Conservation (phyloP, 2,329 filamentous ascomycete genomes). For the Aspergillus neotritici region DNA sequence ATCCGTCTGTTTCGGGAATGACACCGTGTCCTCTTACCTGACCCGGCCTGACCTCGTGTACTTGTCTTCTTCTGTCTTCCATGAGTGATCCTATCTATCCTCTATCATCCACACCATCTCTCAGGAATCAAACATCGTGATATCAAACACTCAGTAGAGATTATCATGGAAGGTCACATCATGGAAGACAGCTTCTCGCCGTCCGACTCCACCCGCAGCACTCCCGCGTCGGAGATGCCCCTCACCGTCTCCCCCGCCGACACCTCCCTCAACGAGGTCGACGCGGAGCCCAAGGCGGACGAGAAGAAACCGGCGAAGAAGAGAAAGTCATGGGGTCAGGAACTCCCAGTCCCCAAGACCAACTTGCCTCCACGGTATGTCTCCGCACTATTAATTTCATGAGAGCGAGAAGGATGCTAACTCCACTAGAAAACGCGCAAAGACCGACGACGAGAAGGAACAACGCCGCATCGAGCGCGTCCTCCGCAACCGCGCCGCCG, state of each 20-base stretch:
- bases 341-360: conserved; percentile 92
- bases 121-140: neutral
- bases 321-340: conserved; percentile 97
- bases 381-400: too few relatives aligned
- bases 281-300: conserved; percentile 35
- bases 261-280: conserved; percentile 31
- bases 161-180: conserved; percentile 9
- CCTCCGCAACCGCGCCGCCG: conserved; percentile 89
- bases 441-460: conserved; percentile 98
- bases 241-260: conserved; percentile 39
- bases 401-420: too few relatives aligned
- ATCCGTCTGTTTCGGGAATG: conserved; percentile 29
- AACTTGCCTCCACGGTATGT: conserved; percentile 81
- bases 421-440: conserved; percentile 93
- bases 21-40: conserved; percentile 30
- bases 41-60: conserved; percentile 8
- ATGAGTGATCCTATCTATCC: conserved; percentile 1
- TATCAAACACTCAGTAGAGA: conserved; percentile 2
- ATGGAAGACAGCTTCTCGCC: conserved; percentile 33
- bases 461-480: conserved; percentile 96
- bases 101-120: conserved; percentile 1
- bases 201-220: conserved; percentile 27
- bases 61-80: conserved; percentile 5
- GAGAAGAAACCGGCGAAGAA: conserved; percentile 78
- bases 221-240: conserved; percentile 30